phyloP scores from a whole-genome alignment of 2,329 filamentous ascomycete genomes.

The Cladorrhinum sp. region DNA sequence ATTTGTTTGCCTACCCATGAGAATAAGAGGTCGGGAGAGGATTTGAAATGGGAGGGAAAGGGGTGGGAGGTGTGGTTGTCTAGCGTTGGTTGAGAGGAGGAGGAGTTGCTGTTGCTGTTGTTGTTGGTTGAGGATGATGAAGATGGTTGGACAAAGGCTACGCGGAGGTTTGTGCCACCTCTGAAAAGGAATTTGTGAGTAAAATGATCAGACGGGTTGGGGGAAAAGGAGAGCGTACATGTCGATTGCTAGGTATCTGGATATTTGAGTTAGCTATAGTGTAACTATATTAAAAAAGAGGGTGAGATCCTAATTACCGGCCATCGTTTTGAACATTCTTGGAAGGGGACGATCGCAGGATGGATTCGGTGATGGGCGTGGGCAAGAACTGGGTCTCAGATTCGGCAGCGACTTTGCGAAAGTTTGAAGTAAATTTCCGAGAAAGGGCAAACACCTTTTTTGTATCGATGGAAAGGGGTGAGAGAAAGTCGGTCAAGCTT shows the following conservation, averaged over 20 bases:
- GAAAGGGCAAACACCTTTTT: constrained; percentile 47
- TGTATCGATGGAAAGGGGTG: constrained; percentile 48
- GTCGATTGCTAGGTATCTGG: constrained; percentile 60
- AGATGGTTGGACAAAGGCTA: constrained; percentile 52
- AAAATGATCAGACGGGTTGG: neutral
- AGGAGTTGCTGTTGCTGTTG: constrained; percentile 56
- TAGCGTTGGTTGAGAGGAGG: constrained; percentile 43
- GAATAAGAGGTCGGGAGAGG: constrained; percentile 49
- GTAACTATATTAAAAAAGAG: no score
- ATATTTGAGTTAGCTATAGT: neutral
- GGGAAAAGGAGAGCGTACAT: constrained; percentile 45
- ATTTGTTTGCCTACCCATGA: constrained; percentile 79
- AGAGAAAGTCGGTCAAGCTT: constrained; percentile 42
- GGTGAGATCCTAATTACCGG: constrained; percentile 43
- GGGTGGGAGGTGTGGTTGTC: neutral
- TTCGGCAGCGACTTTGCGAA: constrained; percentile 48
- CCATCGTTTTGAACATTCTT: constrained; percentile 38
- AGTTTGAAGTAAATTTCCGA: constrained; percentile 45
- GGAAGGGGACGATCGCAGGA: constrained; percentile 43
- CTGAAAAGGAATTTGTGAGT: constrained; percentile 33
- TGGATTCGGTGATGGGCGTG: constrained; percentile 59
- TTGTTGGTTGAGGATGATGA: neutral
- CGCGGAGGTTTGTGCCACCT: constrained; percentile 66
- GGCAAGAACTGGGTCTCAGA: constrained; percentile 56
- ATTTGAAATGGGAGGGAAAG: neutral